A percentile compares a stretch with the other conserved stretches of the same genome.
Evolutionary conservation across 2,329 filamentous ascomycete genomes (phyloP).

Genomic region (Arachnomyces sp.): DNA sequence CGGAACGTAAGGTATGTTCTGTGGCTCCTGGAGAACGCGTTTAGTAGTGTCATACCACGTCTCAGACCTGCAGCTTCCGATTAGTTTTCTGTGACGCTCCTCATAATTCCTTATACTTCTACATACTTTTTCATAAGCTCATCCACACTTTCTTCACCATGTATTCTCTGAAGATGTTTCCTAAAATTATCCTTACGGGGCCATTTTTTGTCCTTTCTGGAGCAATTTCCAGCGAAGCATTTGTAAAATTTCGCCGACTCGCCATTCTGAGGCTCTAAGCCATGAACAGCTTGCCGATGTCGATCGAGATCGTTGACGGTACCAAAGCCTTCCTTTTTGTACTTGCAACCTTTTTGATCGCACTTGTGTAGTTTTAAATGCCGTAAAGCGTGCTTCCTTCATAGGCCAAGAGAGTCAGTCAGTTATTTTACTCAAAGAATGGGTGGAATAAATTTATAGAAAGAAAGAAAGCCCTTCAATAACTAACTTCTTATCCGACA

Average conservation of each 20-base stretch:
- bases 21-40: conserved; percentile 14
- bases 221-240: conserved; percentile 53
- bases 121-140: conserved; percentile 43
- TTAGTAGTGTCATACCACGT: conserved; percentile 28
- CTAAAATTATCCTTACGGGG: conserved; percentile 81
- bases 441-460: no score
- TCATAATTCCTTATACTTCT: neutral
- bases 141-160: conserved; percentile 42
- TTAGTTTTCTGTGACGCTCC: conserved; percentile 2
- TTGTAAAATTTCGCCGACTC: conserved; percentile 46
- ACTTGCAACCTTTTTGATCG: conserved; percentile 47
- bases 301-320: conserved; percentile 75
- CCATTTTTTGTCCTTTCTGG: conserved; percentile 62
- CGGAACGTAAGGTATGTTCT: no score
- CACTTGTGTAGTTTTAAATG: conserved; percentile 65
- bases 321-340: conserved; percentile 59
- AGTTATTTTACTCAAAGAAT: neutral
- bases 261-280: conserved; percentile 37
- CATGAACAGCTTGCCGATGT: conserved; percentile 67
- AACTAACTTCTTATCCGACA: conserved; percentile 33
- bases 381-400: conserved; percentile 66
- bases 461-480: neutral
- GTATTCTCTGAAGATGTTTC: conserved; percentile 65
- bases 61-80: conserved; percentile 21
- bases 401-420: conserved; percentile 7